Evolutionary conservation across 176 grass and related monocot species (phyloP).

Genomic region (Cenchrus fungigraminus): DNA sequence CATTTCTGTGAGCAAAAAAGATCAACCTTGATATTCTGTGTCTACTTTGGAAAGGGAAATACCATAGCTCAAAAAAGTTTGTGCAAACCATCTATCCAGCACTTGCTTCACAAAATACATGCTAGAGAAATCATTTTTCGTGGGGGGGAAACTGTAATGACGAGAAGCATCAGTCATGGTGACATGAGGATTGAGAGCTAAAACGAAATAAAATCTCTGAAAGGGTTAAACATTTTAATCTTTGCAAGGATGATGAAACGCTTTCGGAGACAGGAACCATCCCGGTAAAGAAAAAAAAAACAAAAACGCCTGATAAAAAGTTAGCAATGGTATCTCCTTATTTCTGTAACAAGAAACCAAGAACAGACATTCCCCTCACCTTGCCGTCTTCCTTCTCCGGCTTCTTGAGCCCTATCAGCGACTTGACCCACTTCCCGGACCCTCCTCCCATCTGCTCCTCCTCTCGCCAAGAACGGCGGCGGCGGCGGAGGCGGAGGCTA

Average conservation of each 20-base stretch:
- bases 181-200: neutral
- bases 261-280: neutral
- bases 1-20: neutral
- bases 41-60: constrained; percentile 3
- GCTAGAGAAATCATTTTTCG: neutral
- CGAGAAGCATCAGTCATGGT: neutral
- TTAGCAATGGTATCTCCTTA: too few species aligned
- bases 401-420: constrained; percentile 87
- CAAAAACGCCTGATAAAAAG: too few species aligned
- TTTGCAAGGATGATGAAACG: neutral
- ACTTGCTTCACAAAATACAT: neutral
- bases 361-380: constrained; percentile 45
- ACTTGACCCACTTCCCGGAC: constrained; percentile 91
- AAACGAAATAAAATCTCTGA: neutral
- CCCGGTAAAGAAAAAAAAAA: neutral
- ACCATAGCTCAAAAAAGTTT: neutral
- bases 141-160: too few species aligned
- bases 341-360: neutral
- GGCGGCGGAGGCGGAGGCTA: neutral
- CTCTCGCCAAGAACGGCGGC: constrained; percentile 13
- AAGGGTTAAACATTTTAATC: neutral
- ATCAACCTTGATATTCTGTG: neutral
- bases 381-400: constrained; percentile 66
- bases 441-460: constrained; percentile 53
- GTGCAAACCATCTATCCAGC: neutral